A percentile compares a stretch with the other conserved stretches of the same genome.
phyloP scores from a whole-genome alignment of 257 asterid species.

The Solanum lycopersicoides region DNA sequence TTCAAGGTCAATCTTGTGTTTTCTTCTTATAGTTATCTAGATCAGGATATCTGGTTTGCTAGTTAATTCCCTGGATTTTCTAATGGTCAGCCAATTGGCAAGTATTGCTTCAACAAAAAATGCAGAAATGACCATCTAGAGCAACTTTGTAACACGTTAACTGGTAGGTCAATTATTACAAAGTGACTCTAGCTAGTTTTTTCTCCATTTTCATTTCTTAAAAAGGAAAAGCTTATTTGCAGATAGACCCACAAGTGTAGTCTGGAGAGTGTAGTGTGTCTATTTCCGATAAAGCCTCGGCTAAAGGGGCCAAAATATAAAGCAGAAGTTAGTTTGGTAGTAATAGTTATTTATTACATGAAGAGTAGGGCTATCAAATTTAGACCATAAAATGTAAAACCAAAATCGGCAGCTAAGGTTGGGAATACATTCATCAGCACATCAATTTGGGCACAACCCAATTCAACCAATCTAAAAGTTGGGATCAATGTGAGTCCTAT shows the following conservation, averaged over 20 bases:
- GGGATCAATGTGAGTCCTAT: background rate
- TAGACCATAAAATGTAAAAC: background rate
- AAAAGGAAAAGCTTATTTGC: background rate
- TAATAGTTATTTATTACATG: background rate
- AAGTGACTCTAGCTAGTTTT: background rate
- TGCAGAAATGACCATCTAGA: background rate
- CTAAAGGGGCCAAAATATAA: background rate
- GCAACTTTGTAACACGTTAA: background rate
- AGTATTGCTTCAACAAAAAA: background rate
- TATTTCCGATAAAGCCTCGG: background rate
- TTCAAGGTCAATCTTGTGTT: background rate
- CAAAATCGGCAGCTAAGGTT: background rate
- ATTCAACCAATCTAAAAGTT: background rate
- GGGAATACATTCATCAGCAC: background rate
- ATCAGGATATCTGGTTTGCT: background rate
- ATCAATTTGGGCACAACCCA: background rate
- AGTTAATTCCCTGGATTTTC: background rate
- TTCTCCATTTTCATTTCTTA: background rate
- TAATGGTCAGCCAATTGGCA: background rate
- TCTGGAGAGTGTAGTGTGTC: background rate
- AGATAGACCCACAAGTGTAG: background rate
- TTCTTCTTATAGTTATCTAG: background rate
- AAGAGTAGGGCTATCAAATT: background rate
- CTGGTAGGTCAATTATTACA: background rate
- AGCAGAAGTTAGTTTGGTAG: background rate